phyloP scores from a whole-genome alignment of 2,329 filamentous ascomycete species.

The Apiospora malaysiana region DNA sequence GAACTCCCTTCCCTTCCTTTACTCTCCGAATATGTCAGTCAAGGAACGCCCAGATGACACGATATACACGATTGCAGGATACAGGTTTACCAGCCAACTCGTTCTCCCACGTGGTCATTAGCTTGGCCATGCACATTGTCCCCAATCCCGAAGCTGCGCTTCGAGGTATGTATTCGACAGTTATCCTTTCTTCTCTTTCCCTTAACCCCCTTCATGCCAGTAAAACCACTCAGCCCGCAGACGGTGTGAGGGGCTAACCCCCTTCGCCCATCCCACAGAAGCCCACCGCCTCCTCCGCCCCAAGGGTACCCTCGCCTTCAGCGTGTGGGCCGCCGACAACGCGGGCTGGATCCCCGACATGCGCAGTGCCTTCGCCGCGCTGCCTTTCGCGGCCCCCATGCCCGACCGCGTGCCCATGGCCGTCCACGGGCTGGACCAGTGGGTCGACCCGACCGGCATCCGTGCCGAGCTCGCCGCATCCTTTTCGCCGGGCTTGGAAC shows the following conservation, averaged over 20 bases:
- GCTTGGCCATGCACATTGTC: conserved; percentile 19
- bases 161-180: neutral
- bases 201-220: neutral
- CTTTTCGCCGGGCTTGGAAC: neutral
- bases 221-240: neutral
- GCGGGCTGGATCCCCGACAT: neutral
- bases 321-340: conserved; percentile 16
- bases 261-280: neutral
- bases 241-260: neutral
- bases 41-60: neutral
- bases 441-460: neutral
- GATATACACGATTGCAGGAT: neutral
- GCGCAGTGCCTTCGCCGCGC: neutral
- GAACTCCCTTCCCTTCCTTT: no score
- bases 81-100: neutral
- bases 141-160: neutral
- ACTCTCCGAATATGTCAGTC: no score
- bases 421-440: neutral
- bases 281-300: conserved; percentile 19
- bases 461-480: neutral
- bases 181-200: neutral
- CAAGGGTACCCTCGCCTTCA: conserved; percentile 13
- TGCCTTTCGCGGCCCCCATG: neutral
- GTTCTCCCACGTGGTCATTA: conserved; percentile 17
- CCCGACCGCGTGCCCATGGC: conserved; percentile 2